Evolutionary conservation across 768 basidiomycete species (phyloP).

Genomic region (Pleurotus ostreatus): DNA sequence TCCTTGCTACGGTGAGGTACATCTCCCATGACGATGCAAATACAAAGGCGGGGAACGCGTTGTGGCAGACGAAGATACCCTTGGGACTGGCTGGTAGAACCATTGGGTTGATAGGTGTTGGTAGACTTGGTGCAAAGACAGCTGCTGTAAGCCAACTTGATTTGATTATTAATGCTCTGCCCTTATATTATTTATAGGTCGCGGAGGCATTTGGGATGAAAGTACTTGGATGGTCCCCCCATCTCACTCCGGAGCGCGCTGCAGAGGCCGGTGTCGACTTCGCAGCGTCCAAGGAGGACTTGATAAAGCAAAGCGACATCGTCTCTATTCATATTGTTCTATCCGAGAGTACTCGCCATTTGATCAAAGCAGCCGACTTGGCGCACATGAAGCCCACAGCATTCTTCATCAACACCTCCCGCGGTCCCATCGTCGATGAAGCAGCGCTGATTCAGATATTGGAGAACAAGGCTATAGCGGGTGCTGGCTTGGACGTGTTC

Average conservation of each 20-base stretch:
- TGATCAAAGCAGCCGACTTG: slow-evolving; percentile 46
- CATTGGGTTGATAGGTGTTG: slow-evolving; percentile 59
- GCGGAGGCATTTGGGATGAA: slow-evolving; percentile 57
- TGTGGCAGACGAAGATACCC: slow-evolving; percentile 54
- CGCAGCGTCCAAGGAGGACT: slow-evolving; percentile 44
- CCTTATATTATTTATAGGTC: slow-evolving; percentile 31
- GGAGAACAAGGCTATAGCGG: slow-evolving; percentile 43
- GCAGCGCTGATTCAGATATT: slow-evolving; percentile 45
- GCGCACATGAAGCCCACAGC: slow-evolving; percentile 52
- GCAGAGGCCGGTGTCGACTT: slow-evolving; percentile 46
- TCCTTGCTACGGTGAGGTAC: slow-evolving; percentile 48
- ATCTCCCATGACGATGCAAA: slow-evolving; percentile 46
- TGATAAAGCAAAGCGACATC: slow-evolving; percentile 52
- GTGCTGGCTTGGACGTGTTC: slow-evolving; percentile 64
- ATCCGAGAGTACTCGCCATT: slow-evolving; percentile 42
- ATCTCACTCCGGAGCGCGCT: slow-evolving; percentile 57
- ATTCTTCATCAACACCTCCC: slow-evolving; percentile 62
- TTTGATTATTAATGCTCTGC: not conserved
- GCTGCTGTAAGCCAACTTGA: slow-evolving; percentile 33
- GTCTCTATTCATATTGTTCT: slow-evolving; percentile 61
- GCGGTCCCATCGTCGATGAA: slow-evolving; percentile 66
- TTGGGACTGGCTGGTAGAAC: slow-evolving; percentile 50
- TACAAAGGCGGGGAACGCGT: slow-evolving; percentile 37
- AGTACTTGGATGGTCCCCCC: slow-evolving; percentile 61
- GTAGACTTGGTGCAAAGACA: slow-evolving; percentile 49